phyloP scores from a whole-genome alignment of 1,284 basidiomycete genomes.

The Mycena sp. region DNA sequence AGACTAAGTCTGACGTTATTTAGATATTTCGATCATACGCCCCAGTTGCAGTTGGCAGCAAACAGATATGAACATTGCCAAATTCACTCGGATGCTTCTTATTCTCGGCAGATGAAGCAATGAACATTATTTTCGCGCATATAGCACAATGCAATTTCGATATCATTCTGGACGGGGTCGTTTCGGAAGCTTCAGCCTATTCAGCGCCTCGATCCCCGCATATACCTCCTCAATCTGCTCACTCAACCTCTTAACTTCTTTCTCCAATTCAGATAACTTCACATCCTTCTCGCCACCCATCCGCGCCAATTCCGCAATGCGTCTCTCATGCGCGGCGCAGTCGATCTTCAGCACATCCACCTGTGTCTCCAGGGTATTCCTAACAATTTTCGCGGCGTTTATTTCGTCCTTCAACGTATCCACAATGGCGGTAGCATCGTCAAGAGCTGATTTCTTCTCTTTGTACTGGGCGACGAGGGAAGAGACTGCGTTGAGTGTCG shows the following conservation, averaged over 20 bases:
- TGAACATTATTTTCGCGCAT: too few relatives aligned
- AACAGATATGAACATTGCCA: too few relatives aligned
- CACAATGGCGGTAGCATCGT: neutral
- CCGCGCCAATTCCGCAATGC: neutral
- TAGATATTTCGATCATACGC: too few relatives aligned
- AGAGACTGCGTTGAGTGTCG: neutral
- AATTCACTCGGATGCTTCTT: too few relatives aligned
- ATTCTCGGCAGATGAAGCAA: too few relatives aligned
- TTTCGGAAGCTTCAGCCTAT: too few relatives aligned
- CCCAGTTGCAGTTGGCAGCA: too few relatives aligned
- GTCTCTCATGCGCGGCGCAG: neutral
- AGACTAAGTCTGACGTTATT: too few relatives aligned
- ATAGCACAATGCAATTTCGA: too few relatives aligned
- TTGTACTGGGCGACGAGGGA: neutral
- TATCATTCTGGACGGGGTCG: too few relatives aligned
- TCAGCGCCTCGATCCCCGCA: neutral
- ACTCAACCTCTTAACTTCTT: neutral
- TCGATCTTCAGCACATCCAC: conserved; percentile 2
- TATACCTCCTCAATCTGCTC: neutral
- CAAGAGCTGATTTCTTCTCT: neutral
- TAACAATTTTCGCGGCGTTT: neutral
- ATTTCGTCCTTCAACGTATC: neutral
- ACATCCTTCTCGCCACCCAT: neutral
- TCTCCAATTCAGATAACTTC: neutral
- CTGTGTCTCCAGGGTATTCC: neutral